Evolutionary conservation across 345 rosid species (phyloP).

Genomic region (Arabidopsis arenosa): DNA sequence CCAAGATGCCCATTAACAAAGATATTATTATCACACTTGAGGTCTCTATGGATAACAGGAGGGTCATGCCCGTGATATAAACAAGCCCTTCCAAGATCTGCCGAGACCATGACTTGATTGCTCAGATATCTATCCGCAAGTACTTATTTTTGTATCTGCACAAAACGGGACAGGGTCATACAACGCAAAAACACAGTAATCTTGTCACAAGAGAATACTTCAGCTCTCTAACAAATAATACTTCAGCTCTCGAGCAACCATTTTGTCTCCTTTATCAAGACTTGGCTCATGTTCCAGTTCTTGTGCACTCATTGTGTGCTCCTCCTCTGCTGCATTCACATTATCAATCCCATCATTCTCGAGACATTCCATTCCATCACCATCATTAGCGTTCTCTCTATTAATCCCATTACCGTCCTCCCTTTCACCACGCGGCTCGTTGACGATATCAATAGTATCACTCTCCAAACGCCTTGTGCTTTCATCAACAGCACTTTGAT

Average conservation of each 20-base stretch:
- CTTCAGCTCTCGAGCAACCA: constrained; percentile 36
- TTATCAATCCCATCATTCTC: constrained; percentile 11
- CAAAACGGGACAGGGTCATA: constrained; percentile 17
- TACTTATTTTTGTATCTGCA: constrained; percentile 66
- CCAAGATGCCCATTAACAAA: constrained; percentile 77
- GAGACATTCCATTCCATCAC: constrained; percentile 9
- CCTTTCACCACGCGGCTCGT: constrained; percentile 5
- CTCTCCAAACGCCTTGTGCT: no score
- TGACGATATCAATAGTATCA: no score
- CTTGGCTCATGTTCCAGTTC: constrained; percentile 32
- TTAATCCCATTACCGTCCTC: constrained; percentile 12
- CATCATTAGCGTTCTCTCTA: constrained; percentile 19
- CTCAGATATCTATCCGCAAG: constrained; percentile 58
- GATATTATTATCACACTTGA: constrained; percentile 63
- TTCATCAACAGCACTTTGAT: no score
- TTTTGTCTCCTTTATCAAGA: constrained; percentile 28
- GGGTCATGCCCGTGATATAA: constrained; percentile 65
- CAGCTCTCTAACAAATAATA: constrained; percentile 13
- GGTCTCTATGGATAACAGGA: constrained; percentile 69
- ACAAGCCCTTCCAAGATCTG: constrained; percentile 67
- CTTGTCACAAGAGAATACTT: neutral
- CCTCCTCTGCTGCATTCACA: constrained; percentile 18
- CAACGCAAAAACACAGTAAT: constrained; percentile 4
- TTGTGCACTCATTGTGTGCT: constrained; percentile 12
- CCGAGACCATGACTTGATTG: constrained; percentile 68